Evolutionary conservation across 2,329 filamentous ascomycete species (phyloP).

Genomic region (Microcera coccophila): DNA sequence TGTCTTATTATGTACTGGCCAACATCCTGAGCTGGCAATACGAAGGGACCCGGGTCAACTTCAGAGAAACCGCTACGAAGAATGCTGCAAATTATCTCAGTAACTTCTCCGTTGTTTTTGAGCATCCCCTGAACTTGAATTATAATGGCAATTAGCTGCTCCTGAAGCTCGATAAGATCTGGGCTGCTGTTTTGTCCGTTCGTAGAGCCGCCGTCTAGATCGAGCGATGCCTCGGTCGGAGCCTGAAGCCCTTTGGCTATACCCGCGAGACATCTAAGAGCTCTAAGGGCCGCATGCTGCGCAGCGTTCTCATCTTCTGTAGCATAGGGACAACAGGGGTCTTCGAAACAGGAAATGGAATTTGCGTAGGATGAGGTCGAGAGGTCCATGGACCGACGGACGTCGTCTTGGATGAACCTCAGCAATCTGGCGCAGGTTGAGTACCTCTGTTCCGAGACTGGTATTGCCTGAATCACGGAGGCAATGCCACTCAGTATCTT

Average conservation of each 20-base stretch:
- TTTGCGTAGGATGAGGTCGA: constrained; percentile 7
- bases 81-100: constrained; percentile 68
- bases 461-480: constrained; percentile 68
- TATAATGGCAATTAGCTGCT: constrained; percentile 45
- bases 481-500: constrained; percentile 70
- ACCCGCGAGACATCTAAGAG: constrained; percentile 64
- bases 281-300: constrained; percentile 48
- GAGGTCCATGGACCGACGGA: constrained; percentile 22
- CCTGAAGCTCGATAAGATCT: constrained; percentile 37
- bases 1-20: constrained; percentile 62
- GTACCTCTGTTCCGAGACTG: constrained; percentile 55
- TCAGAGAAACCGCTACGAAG: constrained; percentile 74
- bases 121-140: constrained; percentile 50
- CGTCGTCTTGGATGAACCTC: constrained; percentile 58
- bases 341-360: constrained; percentile 21
- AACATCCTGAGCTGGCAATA: constrained; percentile 64
- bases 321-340: constrained; percentile 25
- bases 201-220: constrained; percentile 54
- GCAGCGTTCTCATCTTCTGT: constrained; percentile 40
- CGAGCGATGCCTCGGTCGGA: constrained; percentile 61
- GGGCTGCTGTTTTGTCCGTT: constrained; percentile 7
- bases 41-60: constrained; percentile 69
- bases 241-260: constrained; percentile 71
- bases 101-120: constrained; percentile 59
- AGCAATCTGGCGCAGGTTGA: constrained; percentile 34